phyloP scores from a whole-genome alignment of 1,284 basidiomycete genomes.

The Boletus sp. region DNA sequence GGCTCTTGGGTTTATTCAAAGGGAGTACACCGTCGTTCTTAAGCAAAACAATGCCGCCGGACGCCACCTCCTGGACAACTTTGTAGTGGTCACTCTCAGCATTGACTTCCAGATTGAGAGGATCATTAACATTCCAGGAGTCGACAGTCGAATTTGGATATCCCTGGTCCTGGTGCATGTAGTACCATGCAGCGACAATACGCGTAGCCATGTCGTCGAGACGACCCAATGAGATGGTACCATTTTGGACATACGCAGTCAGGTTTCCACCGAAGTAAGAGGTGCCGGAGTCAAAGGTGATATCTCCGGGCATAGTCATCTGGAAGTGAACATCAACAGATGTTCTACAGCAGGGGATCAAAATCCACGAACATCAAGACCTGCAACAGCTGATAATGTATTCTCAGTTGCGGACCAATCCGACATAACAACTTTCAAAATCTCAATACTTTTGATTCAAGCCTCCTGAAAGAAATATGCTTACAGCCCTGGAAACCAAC shows the following conservation, averaged over 20 bases:
- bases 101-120: constrained; percentile 57
- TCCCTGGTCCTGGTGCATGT: constrained; percentile 57
- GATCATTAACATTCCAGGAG: constrained; percentile 51
- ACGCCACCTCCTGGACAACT: constrained; percentile 67
- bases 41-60: constrained; percentile 72
- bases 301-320: constrained; percentile 49
- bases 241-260: constrained; percentile 34
- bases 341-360: neutral
- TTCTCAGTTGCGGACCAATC: constrained; percentile 51
- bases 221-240: constrained; percentile 46
- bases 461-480: constrained; percentile 4
- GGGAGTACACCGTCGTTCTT: constrained; percentile 73
- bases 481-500: constrained; percentile 60
- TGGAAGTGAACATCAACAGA: constrained; percentile 16
- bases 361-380: constrained; percentile 47
- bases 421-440: constrained; percentile 31
- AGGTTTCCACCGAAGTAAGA: constrained; percentile 57
- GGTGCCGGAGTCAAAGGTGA: constrained; percentile 33
- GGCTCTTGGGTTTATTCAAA: constrained; percentile 44
- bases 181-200: constrained; percentile 65
- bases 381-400: constrained; percentile 44
- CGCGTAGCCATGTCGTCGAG: constrained; percentile 72
- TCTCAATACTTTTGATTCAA: constrained; percentile 6
- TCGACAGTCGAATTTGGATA: constrained; percentile 62
- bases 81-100: constrained; percentile 61